Base-by-base conservation (phyloP, 2,329 filamentous ascomycete genomes). In the Aureobasidium sp. region DNA sequence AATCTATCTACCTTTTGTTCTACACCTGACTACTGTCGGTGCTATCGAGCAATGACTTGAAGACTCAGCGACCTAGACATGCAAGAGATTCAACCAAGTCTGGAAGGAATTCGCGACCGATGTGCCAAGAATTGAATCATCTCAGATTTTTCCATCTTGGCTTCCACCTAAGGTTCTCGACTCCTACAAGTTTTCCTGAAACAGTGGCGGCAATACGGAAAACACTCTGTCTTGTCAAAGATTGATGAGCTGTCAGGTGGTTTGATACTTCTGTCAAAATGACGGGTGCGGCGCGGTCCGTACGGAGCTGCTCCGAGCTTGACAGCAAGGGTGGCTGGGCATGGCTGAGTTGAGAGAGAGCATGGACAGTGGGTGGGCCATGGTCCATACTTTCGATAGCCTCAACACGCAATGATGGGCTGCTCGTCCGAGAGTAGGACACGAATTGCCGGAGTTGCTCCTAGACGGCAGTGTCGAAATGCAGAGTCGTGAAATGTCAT, bases 81-180 rank as follows among this genome's bases (percentile, higher is more conserved):
- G 53, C 53, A 42, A 22, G 53, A 44, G 8, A 35, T 35, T 45
- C 29, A 57, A 45, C 53, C 17, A 39, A 29, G 8, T 42, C 3
- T 42, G 35, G 50, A 54, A 56, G 14, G n/a, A 44, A n/a, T 35
- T 57, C 53, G 53, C 53, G 53, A 57, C 19, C 39, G 27, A 19
- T 57, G 22, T 11, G 39, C 29, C 17, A 44, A 44, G 39, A 7
- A 19, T 9, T 22, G 12, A 3, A 54, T 40, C 35, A n/a, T 40
- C 24, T n/a, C 17, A 6, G 17, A 27, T 19, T 9, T 11, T 9
- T 14, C 6, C 12, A n/a, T 29, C 24, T 29, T 12, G 45, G 24
- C 14, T 48, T 9, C 9, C 24, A 17, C 17, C n/a, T n/a, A 15
- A n/a, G 40, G 14, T 29, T 14, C 15, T n/a, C 17, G 5, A 31